A percentile compares a stretch with the other conserved stretches of the same genome.
phyloP scores from a whole-genome alignment of 805 yeast genomes.

The Lipomyces yamanashiensis region DNA sequence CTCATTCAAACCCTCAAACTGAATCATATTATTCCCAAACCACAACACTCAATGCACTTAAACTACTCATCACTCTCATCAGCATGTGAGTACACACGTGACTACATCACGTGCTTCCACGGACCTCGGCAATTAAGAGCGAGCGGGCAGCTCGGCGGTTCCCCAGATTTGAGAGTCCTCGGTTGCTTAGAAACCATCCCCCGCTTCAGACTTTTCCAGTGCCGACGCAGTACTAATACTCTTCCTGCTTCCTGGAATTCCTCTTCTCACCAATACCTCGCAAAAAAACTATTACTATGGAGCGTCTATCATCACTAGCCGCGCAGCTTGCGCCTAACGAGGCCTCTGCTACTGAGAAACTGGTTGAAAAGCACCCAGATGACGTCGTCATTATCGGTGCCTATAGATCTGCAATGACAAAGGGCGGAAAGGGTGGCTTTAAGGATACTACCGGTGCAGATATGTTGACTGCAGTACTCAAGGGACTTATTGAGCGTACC shows the following conservation, averaged over 20 bases:
- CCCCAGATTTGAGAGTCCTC: conserved; percentile 16
- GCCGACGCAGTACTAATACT: neutral
- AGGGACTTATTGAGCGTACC: conserved; percentile 61
- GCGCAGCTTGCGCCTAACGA: conserved; percentile 34
- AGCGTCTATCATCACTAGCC: conserved; percentile 30
- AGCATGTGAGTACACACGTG: conserved; percentile 9
- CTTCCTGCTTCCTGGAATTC: neutral
- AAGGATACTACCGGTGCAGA: conserved; percentile 84
- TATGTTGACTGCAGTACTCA: conserved; percentile 66
- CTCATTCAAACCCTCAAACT: neutral
- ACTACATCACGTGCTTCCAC: neutral
- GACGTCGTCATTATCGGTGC: conserved; percentile 93
- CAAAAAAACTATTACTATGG: conserved; percentile 5
- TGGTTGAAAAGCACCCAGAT: conserved; percentile 67
- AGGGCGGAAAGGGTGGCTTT: conserved; percentile 85
- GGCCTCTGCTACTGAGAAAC: conserved; percentile 42
- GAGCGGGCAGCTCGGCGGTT: conserved; percentile 10
- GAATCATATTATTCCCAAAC: no score
- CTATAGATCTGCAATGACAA: conserved; percentile 86
- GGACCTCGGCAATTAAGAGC: conserved; percentile 14
- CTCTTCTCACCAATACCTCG: neutral
- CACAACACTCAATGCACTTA: no score
- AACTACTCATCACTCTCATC: neutral
- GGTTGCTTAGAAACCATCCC: conserved; percentile 1
- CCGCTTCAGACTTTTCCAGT: neutral